phyloP scores from a whole-genome alignment of 305 asterid genomes.

The Fraxinus baroniana region DNA sequence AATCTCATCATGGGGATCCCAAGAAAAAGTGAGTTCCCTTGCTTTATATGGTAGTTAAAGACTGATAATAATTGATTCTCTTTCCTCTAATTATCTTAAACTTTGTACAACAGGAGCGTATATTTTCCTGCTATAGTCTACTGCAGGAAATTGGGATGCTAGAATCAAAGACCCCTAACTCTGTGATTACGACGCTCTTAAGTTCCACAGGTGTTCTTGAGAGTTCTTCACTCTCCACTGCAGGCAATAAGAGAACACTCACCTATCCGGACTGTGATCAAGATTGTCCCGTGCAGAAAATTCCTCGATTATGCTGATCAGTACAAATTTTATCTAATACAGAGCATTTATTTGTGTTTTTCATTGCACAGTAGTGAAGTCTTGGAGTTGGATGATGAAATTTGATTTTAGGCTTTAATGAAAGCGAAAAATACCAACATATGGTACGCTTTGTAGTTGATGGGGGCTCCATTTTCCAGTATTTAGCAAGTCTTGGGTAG shows the following conservation, averaged over 20 bases:
- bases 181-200: not conserved
- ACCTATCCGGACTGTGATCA: constrained; percentile 19
- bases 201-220: constrained; percentile 10
- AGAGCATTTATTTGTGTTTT: not conserved
- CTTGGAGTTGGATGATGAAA: not conserved
- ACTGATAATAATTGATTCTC: not conserved
- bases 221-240: constrained; percentile 14
- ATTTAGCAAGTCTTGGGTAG: too few species aligned
- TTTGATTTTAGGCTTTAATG: not conserved
- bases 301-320: not conserved
- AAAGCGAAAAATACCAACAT: constrained; percentile 13
- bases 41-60: not conserved
- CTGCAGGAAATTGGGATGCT: constrained; percentile 23
- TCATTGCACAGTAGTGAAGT: not conserved
- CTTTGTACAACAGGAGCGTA: constrained; percentile 30
- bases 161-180: constrained; percentile 26
- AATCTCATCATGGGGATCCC: constrained; percentile 26
- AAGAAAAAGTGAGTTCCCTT: constrained; percentile 34
- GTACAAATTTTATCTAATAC: not conserved
- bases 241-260: constrained; percentile 34
- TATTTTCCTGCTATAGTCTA: constrained; percentile 33
- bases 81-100: not conserved
- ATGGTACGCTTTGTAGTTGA: constrained; percentile 15
- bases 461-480: not conserved
- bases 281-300: constrained; percentile 10